phyloP scores from a whole-genome alignment of 75 land plant species.

The Pseudotsuga menziesii region DNA sequence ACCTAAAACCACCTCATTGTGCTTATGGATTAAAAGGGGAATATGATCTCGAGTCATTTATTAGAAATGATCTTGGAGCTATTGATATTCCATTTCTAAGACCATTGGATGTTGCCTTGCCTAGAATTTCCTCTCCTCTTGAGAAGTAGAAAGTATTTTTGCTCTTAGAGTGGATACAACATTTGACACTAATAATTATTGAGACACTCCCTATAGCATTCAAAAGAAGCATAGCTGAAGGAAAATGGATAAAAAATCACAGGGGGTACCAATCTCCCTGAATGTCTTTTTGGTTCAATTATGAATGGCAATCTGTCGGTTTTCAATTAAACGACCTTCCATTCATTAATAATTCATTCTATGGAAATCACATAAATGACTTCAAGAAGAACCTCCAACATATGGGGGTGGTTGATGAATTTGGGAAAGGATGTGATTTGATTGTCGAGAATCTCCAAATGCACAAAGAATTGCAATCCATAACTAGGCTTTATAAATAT shows the following conservation, averaged over 20 bases:
- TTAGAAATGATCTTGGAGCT: no score
- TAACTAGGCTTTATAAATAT: slow-evolving; percentile 29
- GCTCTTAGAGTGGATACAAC: no score
- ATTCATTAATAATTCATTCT: slow-evolving; percentile 29
- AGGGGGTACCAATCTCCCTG: slow-evolving; percentile 28
- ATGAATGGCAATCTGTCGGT: slow-evolving; percentile 25
- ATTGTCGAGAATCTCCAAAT: slow-evolving; percentile 25
- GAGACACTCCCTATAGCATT: slow-evolving; percentile 18
- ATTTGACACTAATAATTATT: slow-evolving; percentile 33
- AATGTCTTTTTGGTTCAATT: slow-evolving; percentile 19
- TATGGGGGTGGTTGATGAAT: slow-evolving; percentile 43
- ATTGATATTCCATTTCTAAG: no score
- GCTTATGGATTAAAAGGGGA: no score
- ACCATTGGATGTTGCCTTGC: no score
- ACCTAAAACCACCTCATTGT: no score
- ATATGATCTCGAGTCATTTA: no score
- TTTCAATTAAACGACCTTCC: slow-evolving; percentile 38
- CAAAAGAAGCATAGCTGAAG: slow-evolving; percentile 26
- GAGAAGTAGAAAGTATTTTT: no score
- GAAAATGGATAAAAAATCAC: slow-evolving; percentile 38
- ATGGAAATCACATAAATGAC: slow-evolving; percentile 7
- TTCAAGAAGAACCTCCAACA: slow-evolving; percentile 28
- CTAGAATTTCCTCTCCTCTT: no score
- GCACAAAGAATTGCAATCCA: slow-evolving; percentile 19
- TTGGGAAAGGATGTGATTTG: slow-evolving; percentile 30